A percentile compares a stretch with the other conserved stretches of the same genome.
Conservation (phyloP, 139 green algal genomes). For the Eudorina sp. region DNA sequence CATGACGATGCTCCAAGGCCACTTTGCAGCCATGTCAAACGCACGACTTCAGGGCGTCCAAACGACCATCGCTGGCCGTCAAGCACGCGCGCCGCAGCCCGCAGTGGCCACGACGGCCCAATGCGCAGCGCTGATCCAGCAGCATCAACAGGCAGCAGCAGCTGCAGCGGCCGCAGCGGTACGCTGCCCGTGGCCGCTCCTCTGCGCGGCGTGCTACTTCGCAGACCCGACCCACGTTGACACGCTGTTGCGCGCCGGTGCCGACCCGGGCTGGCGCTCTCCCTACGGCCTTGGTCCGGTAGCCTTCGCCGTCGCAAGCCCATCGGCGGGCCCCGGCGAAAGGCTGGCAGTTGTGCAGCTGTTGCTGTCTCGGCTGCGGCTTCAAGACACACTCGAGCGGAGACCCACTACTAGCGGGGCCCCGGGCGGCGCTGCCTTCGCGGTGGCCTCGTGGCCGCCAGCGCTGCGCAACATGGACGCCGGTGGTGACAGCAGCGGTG, state of each 20-base stretch:
- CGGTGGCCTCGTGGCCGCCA: not conserved
- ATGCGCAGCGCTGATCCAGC: not conserved
- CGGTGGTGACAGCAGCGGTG: no score
- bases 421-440: not conserved
- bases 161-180: not conserved
- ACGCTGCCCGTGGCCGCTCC: not conserved
- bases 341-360: not conserved
- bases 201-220: conserved; percentile 9
- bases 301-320: conserved; percentile 4
- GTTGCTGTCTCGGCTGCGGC: not conserved
- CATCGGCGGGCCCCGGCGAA: not conserved
- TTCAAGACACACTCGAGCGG: not conserved
- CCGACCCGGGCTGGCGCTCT: not conserved
- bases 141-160: not conserved
- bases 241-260: not conserved
- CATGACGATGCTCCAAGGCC: conserved; percentile 10
- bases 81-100: no score
- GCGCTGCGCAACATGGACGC: not conserved
- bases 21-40: not conserved
- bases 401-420: not conserved
- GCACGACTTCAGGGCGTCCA: no score
- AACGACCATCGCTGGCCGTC: not conserved
- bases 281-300: not conserved
- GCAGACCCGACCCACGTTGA: not conserved
- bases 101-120: not conserved